Conservation (phyloP, 495 filamentous ascomycete species). For the Penicillium cinerascens region DNA sequence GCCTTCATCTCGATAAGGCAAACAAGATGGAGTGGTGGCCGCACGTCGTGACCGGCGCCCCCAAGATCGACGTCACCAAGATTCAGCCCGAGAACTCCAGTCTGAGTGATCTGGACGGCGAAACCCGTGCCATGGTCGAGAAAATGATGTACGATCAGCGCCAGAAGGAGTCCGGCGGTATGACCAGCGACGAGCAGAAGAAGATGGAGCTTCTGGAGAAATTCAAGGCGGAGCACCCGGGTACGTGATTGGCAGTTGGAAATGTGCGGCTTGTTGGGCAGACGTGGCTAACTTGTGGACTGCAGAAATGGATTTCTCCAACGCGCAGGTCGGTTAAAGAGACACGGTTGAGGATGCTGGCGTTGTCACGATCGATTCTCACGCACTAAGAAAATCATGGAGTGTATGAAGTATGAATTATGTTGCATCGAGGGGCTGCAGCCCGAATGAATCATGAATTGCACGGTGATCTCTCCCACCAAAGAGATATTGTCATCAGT, state of each 20-base stretch:
- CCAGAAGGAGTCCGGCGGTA: slow-evolving; percentile 89
- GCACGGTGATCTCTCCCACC: neutral
- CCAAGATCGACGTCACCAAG: slow-evolving; percentile 87
- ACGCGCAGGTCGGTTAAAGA: slow-evolving; percentile 40
- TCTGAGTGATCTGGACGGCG: slow-evolving; percentile 87
- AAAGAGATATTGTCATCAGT: neutral
- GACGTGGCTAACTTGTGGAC: slow-evolving; percentile 12
- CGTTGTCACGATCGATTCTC: neutral
- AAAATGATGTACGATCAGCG: slow-evolving; percentile 99
- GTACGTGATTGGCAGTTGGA: slow-evolving; percentile 62
- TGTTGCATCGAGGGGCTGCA: slow-evolving; percentile 5
- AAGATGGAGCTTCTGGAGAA: slow-evolving; percentile 90
- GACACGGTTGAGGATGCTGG: no score
- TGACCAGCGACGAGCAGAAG: slow-evolving; percentile 85
- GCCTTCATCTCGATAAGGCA: slow-evolving; percentile 90
- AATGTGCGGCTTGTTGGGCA: neutral
- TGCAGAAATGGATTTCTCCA: slow-evolving; percentile 50
- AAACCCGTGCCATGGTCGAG: slow-evolving; percentile 98
- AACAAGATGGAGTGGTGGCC: slow-evolving; percentile 99
- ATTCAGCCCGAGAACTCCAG: slow-evolving; percentile 91
- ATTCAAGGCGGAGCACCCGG: slow-evolving; percentile 81
- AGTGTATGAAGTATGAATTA: slow-evolving; percentile 31
- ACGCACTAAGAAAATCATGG: slow-evolving; percentile 4
- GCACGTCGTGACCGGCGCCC: slow-evolving; percentile 76
- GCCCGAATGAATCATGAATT: slow-evolving; percentile 17